Percentiles rank a stretch among this genome's conserved stretches.
Conservation (phyloP, 2,329 filamentous ascomycete genomes). For the Alternaria incomplexa region DNA sequence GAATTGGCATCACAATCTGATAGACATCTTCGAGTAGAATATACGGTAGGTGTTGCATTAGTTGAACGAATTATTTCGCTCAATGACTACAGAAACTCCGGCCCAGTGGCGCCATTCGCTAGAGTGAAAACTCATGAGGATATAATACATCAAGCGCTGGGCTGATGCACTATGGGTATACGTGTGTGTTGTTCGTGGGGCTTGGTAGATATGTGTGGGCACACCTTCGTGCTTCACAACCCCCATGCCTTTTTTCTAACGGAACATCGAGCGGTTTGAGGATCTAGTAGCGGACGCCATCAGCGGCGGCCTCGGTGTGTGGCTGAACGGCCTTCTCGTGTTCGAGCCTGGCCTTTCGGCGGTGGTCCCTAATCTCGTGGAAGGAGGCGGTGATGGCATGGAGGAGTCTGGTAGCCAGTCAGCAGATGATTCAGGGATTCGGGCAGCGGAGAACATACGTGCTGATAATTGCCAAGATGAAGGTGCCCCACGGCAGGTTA, state of each 20-base stretch:
- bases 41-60: background rate
- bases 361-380: slow-evolving; percentile 45
- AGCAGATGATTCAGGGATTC: background rate
- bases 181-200: background rate
- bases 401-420: slow-evolving; percentile 42
- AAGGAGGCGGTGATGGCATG: slow-evolving; percentile 53
- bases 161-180: background rate
- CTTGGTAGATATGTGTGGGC: background rate
- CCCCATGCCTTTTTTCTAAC: background rate
- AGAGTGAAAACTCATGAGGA: background rate
- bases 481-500: slow-evolving; percentile 53
- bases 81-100: background rate
- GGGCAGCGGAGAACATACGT: slow-evolving; percentile 45
- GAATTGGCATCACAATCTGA: background rate
- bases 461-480: slow-evolving; percentile 54
- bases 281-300: background rate
- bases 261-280: background rate
- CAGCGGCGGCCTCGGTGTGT: background rate
- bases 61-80: background rate
- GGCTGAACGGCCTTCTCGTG: slow-evolving; percentile 17
- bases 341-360: slow-evolving; percentile 17
- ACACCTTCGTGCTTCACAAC: background rate
- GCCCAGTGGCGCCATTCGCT: background rate
- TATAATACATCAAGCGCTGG: background rate
- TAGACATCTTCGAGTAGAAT: background rate